Conservation (phyloP, 352 stramenopile genomes). For the Phytophthora chlamydospora region DNA sequence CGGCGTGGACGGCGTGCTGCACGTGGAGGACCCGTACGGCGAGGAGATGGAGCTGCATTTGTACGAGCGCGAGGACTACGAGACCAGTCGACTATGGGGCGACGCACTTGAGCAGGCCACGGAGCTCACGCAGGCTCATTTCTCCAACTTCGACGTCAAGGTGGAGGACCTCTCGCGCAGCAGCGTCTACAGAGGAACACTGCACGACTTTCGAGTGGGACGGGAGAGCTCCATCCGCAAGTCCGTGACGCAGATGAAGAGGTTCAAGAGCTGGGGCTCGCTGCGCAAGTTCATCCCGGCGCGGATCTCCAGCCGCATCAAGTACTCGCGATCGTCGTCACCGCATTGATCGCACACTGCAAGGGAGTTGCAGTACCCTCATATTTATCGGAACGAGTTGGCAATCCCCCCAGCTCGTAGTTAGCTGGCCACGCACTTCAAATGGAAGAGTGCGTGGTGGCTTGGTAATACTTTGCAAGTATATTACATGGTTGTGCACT, state of each 20-base stretch:
- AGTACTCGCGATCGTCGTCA: slow-evolving; percentile 34
- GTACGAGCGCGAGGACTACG: slow-evolving; percentile 61
- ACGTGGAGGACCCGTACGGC: slow-evolving; percentile 62
- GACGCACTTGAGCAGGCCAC: slow-evolving; percentile 60
- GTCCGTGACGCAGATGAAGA: slow-evolving; percentile 42
- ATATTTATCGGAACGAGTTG: slow-evolving; percentile 24
- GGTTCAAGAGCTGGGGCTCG: slow-evolving; percentile 45
- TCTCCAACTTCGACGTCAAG: slow-evolving; percentile 66
- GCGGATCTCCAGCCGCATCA: slow-evolving; percentile 32
- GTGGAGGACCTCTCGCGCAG: slow-evolving; percentile 62
- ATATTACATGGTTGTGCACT: slow-evolving; percentile 29
- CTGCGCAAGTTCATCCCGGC: slow-evolving; percentile 36
- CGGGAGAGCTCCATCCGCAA: slow-evolving; percentile 25
- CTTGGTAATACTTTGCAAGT: slow-evolving; percentile 16
- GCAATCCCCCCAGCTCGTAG: not conserved
- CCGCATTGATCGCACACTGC: slow-evolving; percentile 11
- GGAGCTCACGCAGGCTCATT: slow-evolving; percentile 66
- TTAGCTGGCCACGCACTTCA: slow-evolving; percentile 10
- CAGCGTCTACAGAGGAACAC: slow-evolving; percentile 69
- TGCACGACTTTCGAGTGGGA: slow-evolving; percentile 52
- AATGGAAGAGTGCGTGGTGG: slow-evolving; percentile 20
- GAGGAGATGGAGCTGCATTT: slow-evolving; percentile 79
- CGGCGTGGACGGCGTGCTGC: slow-evolving; percentile 50
- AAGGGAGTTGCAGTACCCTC: not conserved
- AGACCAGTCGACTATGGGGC: slow-evolving; percentile 39